Evolutionary conservation across 805 yeast genomes (phyloP).

Genomic region (Starmera dryadoides): DNA sequence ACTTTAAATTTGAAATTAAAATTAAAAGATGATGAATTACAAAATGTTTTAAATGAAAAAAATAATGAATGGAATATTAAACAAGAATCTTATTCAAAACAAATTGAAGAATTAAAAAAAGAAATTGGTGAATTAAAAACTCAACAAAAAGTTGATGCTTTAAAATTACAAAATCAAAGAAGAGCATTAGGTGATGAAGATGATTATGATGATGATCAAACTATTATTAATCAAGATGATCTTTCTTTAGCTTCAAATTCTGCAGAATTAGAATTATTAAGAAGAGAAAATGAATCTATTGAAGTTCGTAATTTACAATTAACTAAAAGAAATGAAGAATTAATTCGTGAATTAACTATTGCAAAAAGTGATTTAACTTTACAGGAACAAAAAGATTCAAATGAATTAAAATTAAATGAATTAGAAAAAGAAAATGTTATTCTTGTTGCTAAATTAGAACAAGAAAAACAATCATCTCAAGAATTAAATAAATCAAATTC

Average conservation of each 20-base stretch:
- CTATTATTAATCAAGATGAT: constrained; percentile 15
- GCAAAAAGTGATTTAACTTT: constrained; percentile 37
- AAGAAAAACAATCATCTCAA: constrained; percentile 30
- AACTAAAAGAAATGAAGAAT: constrained; percentile 70
- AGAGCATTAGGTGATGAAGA: constrained; percentile 31
- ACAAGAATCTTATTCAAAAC: constrained; percentile 44
- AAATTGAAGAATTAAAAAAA: constrained; percentile 42
- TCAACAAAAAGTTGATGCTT: constrained; percentile 21
- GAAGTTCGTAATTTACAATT: constrained; percentile 62
- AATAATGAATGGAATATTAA: constrained; percentile 59
- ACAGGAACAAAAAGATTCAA: constrained; percentile 32
- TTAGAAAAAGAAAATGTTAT: constrained; percentile 65
- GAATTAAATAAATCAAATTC: constrained; percentile 15
- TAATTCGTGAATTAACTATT: constrained; percentile 56
- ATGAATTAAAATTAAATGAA: constrained; percentile 39
- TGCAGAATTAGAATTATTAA: constrained; percentile 54
- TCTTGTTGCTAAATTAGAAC: constrained; percentile 50
- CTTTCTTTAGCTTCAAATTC: constrained; percentile 25
- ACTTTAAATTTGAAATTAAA: constrained; percentile 44
- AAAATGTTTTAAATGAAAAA: constrained; percentile 64
- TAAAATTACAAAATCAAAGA: constrained; percentile 41
- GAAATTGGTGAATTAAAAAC: constrained; percentile 61
- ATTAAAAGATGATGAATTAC: constrained; percentile 70
- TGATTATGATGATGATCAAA: constrained; percentile 14
- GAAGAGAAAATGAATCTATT: constrained; percentile 67